Base-by-base conservation (phyloP, 2,329 filamentous ascomycete genomes). In the Sarocladium strictum region DNA sequence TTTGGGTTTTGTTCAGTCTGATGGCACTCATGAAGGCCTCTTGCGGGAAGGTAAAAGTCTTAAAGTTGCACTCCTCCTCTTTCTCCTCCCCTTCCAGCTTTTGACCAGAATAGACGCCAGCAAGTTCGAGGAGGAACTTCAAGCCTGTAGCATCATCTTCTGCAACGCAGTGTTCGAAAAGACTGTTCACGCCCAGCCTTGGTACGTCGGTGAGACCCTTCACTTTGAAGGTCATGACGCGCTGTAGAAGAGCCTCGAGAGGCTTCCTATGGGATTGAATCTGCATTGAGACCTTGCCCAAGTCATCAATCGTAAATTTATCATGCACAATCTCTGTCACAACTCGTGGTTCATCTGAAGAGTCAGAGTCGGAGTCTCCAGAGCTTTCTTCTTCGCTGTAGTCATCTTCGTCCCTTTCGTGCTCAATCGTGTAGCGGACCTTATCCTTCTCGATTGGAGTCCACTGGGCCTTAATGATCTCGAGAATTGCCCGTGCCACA, bases 221-320 rank as follows among this genome's bases (percentile, higher is more conserved):
- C 12, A 70, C 53, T 12, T 54, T 54, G 54, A 74, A 70, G 1
- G 67, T 67, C 7, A 67, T 62, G 15, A 68, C 73, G 1, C 1
- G 1, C 65, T 68, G 74, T 3, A 64, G 59, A 4, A 91, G 66
- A 55, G 88, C 66, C 0, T 67, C 58, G 1, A 79, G 63, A 2
- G 89, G 85, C 33, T 75, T 76, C 9, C 78, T 69, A 15, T 74
- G 69, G 55, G 86, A 88, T 64, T 88, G 84, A 56, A 90, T 86
- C 54, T 86, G 77, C 63, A 80, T 84, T 0, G 81, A 81, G 3
- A 87, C 75, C 59, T 89, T 80, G 0, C 87, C 87, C 55, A 94
- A 77, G 60, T 90, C 83, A 15, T 94, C 87, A 53, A 93, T 79
- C 0, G 89, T 94, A 65, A 88, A 89, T 33, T 79, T 75, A 12